These are phyloP conservation scores for Lithospermum erythrorhizon DNA, from an alignment of 257 asterid genomes.

Conservation along the genomic window DNA sequence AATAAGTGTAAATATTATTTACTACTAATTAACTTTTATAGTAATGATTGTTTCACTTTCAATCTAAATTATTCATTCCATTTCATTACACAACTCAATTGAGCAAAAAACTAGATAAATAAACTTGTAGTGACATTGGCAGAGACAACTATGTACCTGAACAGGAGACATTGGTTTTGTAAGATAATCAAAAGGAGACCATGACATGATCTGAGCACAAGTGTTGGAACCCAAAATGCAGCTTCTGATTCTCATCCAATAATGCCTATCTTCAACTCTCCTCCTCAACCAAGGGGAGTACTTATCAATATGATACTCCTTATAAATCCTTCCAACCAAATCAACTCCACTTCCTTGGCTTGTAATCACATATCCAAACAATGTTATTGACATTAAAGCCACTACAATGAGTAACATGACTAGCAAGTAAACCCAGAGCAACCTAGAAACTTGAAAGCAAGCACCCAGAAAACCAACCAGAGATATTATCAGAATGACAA, in stretches of 20 bases:
- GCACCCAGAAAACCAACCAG: conserved; percentile 87
- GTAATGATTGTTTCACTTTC: too few relatives aligned
- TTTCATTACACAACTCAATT: too few relatives aligned
- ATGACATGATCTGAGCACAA: conserved; percentile 46
- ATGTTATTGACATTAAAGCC: conserved; percentile 49
- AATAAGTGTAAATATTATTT: too few relatives aligned
- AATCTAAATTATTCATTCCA: too few relatives aligned
- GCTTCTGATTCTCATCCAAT: conserved; percentile 50
- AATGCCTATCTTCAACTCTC: conserved; percentile 39
- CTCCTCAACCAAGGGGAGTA: conserved; percentile 77
- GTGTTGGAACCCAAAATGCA: conserved; percentile 75
- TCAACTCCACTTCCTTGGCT: conserved; percentile 49
- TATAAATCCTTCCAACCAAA: conserved; percentile 53
- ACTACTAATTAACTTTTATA: too few relatives aligned
- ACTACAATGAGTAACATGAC: conserved; percentile 67
- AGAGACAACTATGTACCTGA: conserved; percentile 36
- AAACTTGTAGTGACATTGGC: too few relatives aligned
- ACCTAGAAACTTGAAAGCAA: conserved; percentile 85
- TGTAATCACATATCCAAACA: conserved; percentile 77
- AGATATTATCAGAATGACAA: conserved; percentile 62
- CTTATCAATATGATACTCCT: conserved; percentile 48
- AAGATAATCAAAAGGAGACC: conserved; percentile 77
- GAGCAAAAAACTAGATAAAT: too few relatives aligned
- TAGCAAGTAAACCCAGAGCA: conserved; percentile 63
- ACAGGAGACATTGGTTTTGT: conserved; percentile 64